Conservation (phyloP, 2,329 filamentous ascomycete genomes). For the Cladosporium sp. region DNA sequence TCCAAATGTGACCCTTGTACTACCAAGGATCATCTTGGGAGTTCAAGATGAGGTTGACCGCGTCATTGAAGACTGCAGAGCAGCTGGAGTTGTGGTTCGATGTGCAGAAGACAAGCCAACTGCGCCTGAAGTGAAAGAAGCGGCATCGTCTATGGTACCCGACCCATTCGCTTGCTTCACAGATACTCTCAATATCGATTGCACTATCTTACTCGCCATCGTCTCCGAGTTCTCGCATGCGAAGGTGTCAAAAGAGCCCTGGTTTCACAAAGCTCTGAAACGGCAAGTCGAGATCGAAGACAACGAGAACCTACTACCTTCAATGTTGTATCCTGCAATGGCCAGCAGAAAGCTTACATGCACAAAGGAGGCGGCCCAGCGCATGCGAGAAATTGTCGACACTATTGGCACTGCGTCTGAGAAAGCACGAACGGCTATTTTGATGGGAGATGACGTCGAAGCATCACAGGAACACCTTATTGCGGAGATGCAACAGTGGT, state of each 20-base stretch:
- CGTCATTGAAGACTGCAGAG: conserved; percentile 53
- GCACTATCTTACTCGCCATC: conserved; percentile 67
- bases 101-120: conserved; percentile 26
- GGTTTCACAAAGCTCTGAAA: conserved; percentile 57
- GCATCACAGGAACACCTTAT: conserved; percentile 29
- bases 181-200: conserved; percentile 56
- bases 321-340: conserved; percentile 61
- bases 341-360: conserved; percentile 56
- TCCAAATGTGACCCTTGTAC: conserved; percentile 56
- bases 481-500: conserved; percentile 39
- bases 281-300: conserved; percentile 63
- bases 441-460: conserved; percentile 49
- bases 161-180: conserved; percentile 37
- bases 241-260: conserved; percentile 43
- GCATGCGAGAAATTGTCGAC: conserved; percentile 64
- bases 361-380: conserved; percentile 59
- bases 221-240: conserved; percentile 69
- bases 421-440: conserved; percentile 54
- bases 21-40: conserved; percentile 55
- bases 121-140: conserved; percentile 21
- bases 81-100: conserved; percentile 41
- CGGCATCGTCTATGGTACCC: conserved; percentile 32
- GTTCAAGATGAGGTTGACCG: conserved; percentile 52
- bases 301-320: conserved; percentile 56
- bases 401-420: conserved; percentile 61